These are phyloP conservation scores for Solanum appendiculatum DNA, from an alignment of 257 asterid species.

Conservation along the genomic window DNA sequence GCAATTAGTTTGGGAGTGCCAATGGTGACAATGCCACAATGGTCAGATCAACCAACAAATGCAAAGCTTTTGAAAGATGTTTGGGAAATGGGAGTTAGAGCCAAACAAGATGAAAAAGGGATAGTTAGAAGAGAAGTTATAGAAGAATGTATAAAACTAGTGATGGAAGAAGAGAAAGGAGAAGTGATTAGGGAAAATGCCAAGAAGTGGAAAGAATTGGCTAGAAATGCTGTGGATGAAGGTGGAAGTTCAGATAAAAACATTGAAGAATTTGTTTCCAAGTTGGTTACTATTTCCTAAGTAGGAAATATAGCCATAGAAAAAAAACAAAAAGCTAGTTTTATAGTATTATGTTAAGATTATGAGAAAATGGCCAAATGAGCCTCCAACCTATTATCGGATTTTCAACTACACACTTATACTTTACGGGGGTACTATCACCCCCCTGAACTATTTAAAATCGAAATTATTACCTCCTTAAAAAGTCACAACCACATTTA, in stretches of 20 bases:
- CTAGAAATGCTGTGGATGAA: constrained; percentile 17
- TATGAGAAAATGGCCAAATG: too few relatives aligned
- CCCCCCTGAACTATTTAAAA: too few relatives aligned
- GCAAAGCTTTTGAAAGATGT: constrained; percentile 27
- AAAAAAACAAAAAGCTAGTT: too few relatives aligned
- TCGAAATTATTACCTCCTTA: too few relatives aligned
- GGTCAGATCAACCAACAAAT: constrained; percentile 39
- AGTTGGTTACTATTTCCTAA: background rate
- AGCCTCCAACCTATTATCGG: too few relatives aligned
- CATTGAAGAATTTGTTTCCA: constrained; percentile 12
- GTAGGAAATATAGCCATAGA: too few relatives aligned
- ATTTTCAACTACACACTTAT: too few relatives aligned
- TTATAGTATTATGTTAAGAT: too few relatives aligned
- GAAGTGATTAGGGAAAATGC: constrained; percentile 16
- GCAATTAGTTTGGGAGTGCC: constrained; percentile 11
- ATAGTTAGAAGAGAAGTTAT: constrained; percentile 22
- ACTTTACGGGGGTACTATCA: too few relatives aligned
- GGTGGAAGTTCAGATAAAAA: constrained; percentile 35
- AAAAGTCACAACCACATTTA: too few relatives aligned
- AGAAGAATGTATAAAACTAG: constrained; percentile 6
- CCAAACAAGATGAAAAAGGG: constrained; percentile 12
- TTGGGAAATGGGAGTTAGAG: constrained; percentile 35
- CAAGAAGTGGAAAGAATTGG: constrained; percentile 16
- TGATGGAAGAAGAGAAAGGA: constrained; percentile 27
- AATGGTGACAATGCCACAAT: background rate